A percentile compares a stretch with the other conserved stretches of the same genome.
Conservation (phyloP, 129 eudicot genomes). For the Chrysanthemum seticuspe region DNA sequence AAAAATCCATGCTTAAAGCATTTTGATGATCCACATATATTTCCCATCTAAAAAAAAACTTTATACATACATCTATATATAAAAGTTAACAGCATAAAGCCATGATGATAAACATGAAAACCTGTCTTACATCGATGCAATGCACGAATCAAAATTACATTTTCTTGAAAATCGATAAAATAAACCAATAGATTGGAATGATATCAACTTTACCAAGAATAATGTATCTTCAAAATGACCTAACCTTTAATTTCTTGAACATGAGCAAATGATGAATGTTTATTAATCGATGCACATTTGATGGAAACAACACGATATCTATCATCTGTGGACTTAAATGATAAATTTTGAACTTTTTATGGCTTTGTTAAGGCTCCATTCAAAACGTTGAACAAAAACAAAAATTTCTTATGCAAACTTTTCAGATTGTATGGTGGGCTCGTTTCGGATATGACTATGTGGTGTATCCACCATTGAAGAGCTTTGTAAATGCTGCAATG, state of each 20-base stretch:
- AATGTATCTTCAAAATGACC: not conserved
- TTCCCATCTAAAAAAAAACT: constrained; percentile 30
- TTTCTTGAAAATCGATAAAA: not conserved
- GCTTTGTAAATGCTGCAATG: constrained; percentile 7
- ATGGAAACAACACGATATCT: constrained; percentile 2
- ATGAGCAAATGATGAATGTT: too few relatives aligned
- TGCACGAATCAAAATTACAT: not conserved
- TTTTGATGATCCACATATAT: constrained; percentile 31
- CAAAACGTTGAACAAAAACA: constrained; percentile 1
- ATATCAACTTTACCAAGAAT: not conserved
- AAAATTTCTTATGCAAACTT: not conserved
- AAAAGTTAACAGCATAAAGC: not conserved
- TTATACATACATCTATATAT: not conserved
- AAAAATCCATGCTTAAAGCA: constrained; percentile 39
- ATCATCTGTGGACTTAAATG: not conserved
- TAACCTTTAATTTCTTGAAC: not conserved
- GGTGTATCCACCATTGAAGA: constrained; percentile 9
- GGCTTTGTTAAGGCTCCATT: constrained; percentile 15
- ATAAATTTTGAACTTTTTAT: not conserved
- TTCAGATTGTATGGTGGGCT: constrained; percentile 4
- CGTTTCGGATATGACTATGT: constrained; percentile 11
- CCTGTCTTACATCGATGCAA: constrained; percentile 2
- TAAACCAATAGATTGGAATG: not conserved
- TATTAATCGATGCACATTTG: not conserved
- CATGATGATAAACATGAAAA: constrained; percentile 3